These are phyloP conservation scores for Fusarium domesticum DNA, from an alignment of 2,329 filamentous ascomycete species.

Conservation along the genomic window DNA sequence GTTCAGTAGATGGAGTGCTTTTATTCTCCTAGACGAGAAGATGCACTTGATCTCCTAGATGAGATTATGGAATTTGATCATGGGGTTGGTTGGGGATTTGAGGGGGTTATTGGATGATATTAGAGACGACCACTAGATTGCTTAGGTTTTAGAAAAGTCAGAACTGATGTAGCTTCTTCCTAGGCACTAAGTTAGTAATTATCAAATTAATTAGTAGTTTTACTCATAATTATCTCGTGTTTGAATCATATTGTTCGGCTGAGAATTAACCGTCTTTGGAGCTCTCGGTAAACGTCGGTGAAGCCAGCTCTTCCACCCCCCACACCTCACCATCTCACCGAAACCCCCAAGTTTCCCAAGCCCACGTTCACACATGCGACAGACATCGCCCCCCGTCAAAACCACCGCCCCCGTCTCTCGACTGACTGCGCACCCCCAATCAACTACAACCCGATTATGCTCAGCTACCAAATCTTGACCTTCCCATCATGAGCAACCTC, in stretches of 20 bases:
- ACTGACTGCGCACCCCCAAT: not conserved
- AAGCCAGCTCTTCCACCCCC: slow-evolving; percentile 17
- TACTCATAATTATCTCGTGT: not conserved
- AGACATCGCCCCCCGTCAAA: not conserved
- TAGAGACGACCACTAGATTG: not conserved
- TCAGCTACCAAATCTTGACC: slow-evolving; percentile 5
- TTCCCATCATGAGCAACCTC: slow-evolving; percentile 47
- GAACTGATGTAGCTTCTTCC: not conserved
- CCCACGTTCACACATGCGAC: slow-evolving; percentile 24
- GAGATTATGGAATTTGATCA: too few relatives aligned
- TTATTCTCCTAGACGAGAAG: not conserved
- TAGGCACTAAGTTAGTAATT: too few relatives aligned
- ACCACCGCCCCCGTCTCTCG: not conserved
- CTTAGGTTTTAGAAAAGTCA: not conserved
- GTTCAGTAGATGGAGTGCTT: slow-evolving; percentile 36
- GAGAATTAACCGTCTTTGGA: slow-evolving; percentile 6
- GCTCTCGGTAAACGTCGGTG: slow-evolving; percentile 24
- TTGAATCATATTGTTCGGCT: not conserved
- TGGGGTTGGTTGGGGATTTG: not conserved
- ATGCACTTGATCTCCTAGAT: too few relatives aligned
- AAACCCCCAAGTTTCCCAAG: slow-evolving; percentile 8
- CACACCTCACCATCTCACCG: slow-evolving; percentile 19
- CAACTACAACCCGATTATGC: slow-evolving; percentile 19
- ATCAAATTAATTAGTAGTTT: too few relatives aligned
- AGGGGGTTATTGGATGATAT: not conserved